These are phyloP conservation scores for Agastache rugosa DNA, from an alignment of 257 asterid genomes.

Conservation along the genomic window DNA sequence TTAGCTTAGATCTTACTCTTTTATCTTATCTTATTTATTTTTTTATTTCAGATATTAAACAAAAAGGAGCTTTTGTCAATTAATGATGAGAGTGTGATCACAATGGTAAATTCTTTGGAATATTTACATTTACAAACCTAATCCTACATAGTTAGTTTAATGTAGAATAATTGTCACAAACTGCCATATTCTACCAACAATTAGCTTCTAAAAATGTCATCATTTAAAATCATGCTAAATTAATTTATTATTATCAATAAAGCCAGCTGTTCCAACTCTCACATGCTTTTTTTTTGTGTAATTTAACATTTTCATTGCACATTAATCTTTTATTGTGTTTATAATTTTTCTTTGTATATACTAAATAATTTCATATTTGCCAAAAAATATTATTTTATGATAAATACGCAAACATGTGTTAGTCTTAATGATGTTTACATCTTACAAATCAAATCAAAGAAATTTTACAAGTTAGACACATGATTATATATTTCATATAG, in stretches of 20 bases:
- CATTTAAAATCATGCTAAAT: not conserved
- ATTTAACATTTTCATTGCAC: not conserved
- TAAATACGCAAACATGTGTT: no score
- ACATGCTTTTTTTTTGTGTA: no score
- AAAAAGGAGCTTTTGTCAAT: not conserved
- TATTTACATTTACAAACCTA: not conserved
- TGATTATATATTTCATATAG: no score
- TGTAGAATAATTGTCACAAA: constrained; percentile 18
- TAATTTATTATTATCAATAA: not conserved
- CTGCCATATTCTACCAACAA: constrained; percentile 10
- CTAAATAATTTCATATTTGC: no score
- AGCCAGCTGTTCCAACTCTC: no score
- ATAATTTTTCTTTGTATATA: no score
- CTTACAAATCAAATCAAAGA: no score
- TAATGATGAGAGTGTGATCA: not conserved
- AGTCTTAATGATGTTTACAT: no score
- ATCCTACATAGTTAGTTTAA: constrained; percentile 3
- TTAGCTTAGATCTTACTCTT: not conserved
- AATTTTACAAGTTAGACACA: no score
- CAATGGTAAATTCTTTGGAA: not conserved
- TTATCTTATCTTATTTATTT: not conserved
- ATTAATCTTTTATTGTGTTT: no score
- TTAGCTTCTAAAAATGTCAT: not conserved
- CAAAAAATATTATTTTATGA: no score
- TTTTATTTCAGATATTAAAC: not conserved